Base-by-base conservation (phyloP, 148 eudicot species). In the Talinum fruticosum region DNA sequence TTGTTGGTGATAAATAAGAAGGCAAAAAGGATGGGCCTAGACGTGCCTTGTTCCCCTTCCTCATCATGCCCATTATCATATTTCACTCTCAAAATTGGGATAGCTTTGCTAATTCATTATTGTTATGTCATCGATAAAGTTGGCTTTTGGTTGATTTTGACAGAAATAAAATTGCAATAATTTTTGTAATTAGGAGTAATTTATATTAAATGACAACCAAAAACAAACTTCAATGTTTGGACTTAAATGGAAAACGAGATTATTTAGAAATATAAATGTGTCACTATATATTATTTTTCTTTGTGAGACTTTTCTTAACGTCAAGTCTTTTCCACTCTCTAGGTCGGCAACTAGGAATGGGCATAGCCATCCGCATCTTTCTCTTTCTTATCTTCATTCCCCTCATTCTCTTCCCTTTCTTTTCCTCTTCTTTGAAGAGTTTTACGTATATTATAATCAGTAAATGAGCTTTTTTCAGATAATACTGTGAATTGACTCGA, bases 71-170 rank as follows among this genome's bases (percentile, higher is more conserved):
- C 32, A 61, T 61, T 61, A 28, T 54, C 8, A 19, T 8, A 54
- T 54, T 21, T 49, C 15, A 18, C 57, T 18, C 57, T 51, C 57
- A 51, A 51, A 51, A 51, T 51, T 51, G 57, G n/a, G 57, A 51
- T 51, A 16, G 21, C 15, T 49, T 51, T 2, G n/a, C n/a, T 51
- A 51, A 5, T 1, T 49, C 57, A 47, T 47, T 47, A 47, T 10
- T 10, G 53, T 13, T 49, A 49, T 49, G 57, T 16, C 2, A 16
- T 49, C 16, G 57, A 51, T 15, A 51, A 51, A 57, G 23, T 54
- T 64, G 35, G 59, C 78, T 64, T 62, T 37, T 62, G 26, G 33
- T 62, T 62, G 70, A 64, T 67, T 34, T n/a, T 5, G 62, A 54
- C 47, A 7, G 57, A 15, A 49, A 19, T 10, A 49, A 21, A 49